Evolutionary conservation across 371 early-diverging fungal genomes (phyloP).

Genomic region (Actinomortierella wolfii): DNA sequence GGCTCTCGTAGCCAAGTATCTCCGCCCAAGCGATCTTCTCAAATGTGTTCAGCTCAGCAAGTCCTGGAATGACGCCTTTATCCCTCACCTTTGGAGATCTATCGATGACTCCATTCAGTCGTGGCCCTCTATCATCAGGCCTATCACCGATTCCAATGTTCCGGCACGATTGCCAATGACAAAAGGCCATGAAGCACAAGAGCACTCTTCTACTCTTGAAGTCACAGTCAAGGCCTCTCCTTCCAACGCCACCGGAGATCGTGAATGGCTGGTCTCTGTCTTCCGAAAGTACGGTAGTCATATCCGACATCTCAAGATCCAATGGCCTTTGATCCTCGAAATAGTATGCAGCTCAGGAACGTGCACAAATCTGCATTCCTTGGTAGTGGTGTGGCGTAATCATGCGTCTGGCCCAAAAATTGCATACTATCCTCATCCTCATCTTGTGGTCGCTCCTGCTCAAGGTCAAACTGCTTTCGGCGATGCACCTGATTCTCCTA

Average conservation of each 20-base stretch:
- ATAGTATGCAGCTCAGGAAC: not conserved
- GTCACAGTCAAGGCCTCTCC: too few species aligned
- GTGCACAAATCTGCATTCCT: not conserved
- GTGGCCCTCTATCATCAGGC: too few species aligned
- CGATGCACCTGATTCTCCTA: too few species aligned
- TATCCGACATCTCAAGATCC: conserved; percentile 3
- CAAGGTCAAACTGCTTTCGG: too few species aligned
- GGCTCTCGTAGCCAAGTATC: not conserved
- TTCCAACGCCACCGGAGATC: not conserved
- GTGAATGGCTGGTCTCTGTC: not conserved
- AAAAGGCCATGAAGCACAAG: too few species aligned
- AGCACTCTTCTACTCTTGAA: too few species aligned
- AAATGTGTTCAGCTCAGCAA: not conserved
- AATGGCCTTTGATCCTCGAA: not conserved
- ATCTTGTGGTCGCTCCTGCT: too few species aligned
- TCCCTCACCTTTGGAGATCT: not conserved
- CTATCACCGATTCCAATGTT: too few species aligned
- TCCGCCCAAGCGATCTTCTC: not conserved
- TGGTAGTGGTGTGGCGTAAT: not conserved
- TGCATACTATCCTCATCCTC: too few species aligned
- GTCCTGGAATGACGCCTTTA: not conserved
- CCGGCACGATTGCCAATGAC: too few species aligned
- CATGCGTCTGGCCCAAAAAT: too few species aligned
- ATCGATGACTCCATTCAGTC: conserved; percentile 4
- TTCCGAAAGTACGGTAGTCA: not conserved